Evolutionary conservation across 768 basidiomycete species (phyloP).

Genomic region (Leccinum ochraceum): DNA sequence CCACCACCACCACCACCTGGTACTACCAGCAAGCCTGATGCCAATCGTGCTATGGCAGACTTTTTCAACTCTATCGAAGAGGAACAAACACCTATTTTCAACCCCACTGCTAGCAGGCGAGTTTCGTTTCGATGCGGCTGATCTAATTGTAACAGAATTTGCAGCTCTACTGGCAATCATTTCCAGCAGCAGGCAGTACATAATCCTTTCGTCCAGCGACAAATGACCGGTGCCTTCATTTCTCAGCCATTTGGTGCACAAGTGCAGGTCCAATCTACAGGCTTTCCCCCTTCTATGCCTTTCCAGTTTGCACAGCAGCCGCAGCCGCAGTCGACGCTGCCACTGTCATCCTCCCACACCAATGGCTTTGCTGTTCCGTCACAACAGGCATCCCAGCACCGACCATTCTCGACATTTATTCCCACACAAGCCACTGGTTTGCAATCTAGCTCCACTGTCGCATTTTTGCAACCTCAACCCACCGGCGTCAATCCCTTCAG

Average conservation of each 20-base stretch:
- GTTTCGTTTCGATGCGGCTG: neutral
- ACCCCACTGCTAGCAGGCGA: constrained; percentile 58
- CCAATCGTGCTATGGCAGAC: constrained; percentile 62
- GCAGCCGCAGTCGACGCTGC: constrained; percentile 18
- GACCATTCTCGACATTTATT: constrained; percentile 55
- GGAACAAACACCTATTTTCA: constrained; percentile 72
- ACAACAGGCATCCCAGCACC: constrained; percentile 43
- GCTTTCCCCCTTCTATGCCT: constrained; percentile 49
- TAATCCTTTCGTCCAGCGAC: constrained; percentile 78
- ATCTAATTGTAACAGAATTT: constrained; percentile 14
- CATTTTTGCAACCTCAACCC: constrained; percentile 51
- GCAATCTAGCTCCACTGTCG: constrained; percentile 39
- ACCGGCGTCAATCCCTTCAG: constrained; percentile 84
- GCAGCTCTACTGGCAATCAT: constrained; percentile 49
- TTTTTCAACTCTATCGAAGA: constrained; percentile 90
- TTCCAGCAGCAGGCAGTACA: constrained; percentile 58
- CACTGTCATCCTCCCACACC: constrained; percentile 11
- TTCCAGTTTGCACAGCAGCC: constrained; percentile 34
- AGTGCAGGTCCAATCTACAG: constrained; percentile 56
- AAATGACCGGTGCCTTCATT: constrained; percentile 48
- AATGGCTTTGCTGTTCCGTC: constrained; percentile 36
- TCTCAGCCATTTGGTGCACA: constrained; percentile 46
- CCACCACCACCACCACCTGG: constrained; percentile 19
- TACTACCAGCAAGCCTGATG: constrained; percentile 35
- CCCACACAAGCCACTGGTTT: constrained; percentile 55